These are phyloP conservation scores for Martensiomyces pterosporus DNA, from an alignment of 192 early-diverging fungal species.

Conservation along the genomic window DNA sequence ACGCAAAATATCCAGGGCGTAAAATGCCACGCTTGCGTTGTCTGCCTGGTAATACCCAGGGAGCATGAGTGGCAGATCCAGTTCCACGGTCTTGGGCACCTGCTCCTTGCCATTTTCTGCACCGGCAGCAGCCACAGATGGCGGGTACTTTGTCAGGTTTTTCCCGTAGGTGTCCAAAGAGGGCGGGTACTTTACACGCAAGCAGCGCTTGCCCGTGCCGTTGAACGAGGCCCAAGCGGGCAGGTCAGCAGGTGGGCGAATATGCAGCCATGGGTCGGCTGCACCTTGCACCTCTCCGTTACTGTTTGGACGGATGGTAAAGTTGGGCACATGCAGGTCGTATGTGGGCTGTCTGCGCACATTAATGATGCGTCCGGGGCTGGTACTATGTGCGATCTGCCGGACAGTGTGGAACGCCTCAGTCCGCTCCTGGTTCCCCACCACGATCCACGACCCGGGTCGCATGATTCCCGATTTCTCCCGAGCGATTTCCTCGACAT, in stretches of 20 bases:
- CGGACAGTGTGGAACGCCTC: constrained; percentile 43
- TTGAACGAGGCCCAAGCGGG: constrained; percentile 40
- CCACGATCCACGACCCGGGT: constrained; percentile 39
- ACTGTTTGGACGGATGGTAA: constrained; percentile 12
- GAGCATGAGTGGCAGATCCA: constrained; percentile 54
- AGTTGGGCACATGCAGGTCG: constrained; percentile 34
- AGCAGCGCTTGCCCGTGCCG: constrained; percentile 35
- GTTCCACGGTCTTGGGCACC: constrained; percentile 15
- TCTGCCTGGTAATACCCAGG: constrained; percentile 74
- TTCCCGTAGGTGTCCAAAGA: constrained; percentile 22
- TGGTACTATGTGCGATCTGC: constrained; percentile 25
- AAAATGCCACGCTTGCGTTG: constrained; percentile 74
- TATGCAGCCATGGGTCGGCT: not conserved
- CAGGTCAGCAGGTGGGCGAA: constrained; percentile 1
- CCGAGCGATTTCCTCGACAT: constrained; percentile 61
- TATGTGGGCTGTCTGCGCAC: constrained; percentile 36
- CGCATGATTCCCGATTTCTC: constrained; percentile 81
- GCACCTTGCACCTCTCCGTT: not conserved
- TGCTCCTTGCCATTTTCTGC: no score
- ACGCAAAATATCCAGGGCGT: constrained; percentile 55
- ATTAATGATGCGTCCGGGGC: constrained; percentile 37
- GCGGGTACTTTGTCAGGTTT: not conserved
- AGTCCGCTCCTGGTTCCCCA: constrained; percentile 33
- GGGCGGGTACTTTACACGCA: constrained; percentile 38
- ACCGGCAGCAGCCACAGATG: not conserved